Percentiles rank a stretch among this genome's conserved stretches.
Evolutionary conservation across 768 basidiomycete genomes (phyloP).

Genomic region (Tulasnella sp.): DNA sequence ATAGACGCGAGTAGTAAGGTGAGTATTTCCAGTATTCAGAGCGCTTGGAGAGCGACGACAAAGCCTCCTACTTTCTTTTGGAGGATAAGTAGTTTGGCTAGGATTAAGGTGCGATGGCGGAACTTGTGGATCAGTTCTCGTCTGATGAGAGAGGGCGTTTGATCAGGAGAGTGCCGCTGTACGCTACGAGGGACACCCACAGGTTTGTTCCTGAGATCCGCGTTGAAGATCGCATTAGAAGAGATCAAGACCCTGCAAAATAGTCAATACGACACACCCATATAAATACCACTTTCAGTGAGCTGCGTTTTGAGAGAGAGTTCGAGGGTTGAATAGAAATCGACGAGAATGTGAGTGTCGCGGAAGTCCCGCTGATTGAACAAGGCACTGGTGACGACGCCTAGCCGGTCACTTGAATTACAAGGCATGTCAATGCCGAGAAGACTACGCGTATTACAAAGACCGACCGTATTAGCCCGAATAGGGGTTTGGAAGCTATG

Average conservation of each 20-base stretch:
- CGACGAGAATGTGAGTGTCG: slow-evolving; percentile 77
- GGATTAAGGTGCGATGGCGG: slow-evolving; percentile 79
- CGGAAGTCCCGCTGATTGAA: slow-evolving; percentile 89
- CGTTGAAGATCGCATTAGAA: too few species aligned
- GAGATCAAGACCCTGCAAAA: not conserved
- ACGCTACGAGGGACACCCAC: slow-evolving; percentile 30
- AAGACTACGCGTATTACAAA: not conserved
- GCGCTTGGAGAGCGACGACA: too few species aligned
- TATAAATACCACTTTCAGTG: slow-evolving; percentile 89
- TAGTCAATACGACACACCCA: slow-evolving; percentile 60
- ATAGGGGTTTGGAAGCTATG: slow-evolving; percentile 78
- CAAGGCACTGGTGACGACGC: slow-evolving; percentile 84
- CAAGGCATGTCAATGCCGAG: slow-evolving; percentile 1
- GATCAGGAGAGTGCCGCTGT: not conserved
- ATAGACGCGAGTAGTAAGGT: not conserved
- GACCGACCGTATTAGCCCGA: slow-evolving; percentile 78
- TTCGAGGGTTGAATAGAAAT: slow-evolving; percentile 73
- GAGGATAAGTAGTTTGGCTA: slow-evolving; percentile 89
- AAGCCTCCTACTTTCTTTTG: slow-evolving; percentile 72
- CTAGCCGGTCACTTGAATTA: slow-evolving; percentile 64
- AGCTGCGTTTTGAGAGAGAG: slow-evolving; percentile 61
- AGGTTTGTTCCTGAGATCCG: slow-evolving; percentile 51
- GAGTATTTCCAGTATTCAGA: too few species aligned
- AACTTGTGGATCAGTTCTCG: slow-evolving; percentile 90
- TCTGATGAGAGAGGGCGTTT: slow-evolving; percentile 31